These are phyloP conservation scores for Abrus precatorius DNA, from an alignment of 306 rosid genomes.

Conservation along the genomic window DNA sequence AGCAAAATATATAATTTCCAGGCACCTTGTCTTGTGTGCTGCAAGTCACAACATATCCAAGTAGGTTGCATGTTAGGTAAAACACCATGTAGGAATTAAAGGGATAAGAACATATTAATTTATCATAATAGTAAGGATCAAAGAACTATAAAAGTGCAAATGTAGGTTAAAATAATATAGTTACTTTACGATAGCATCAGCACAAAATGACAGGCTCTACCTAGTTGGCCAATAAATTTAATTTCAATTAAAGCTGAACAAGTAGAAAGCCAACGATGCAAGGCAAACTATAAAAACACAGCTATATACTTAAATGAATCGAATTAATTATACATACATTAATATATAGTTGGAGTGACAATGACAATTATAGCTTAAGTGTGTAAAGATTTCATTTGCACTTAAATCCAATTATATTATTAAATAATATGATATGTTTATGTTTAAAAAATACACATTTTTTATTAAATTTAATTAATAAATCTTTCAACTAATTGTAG, in stretches of 20 bases:
- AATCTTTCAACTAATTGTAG: too few species aligned
- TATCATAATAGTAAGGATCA: not conserved
- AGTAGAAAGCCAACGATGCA: not conserved
- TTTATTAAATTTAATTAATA: too few species aligned
- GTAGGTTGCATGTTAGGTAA: slow-evolving; percentile 28
- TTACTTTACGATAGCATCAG: slow-evolving; percentile 1
- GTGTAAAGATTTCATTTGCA: too few species aligned
- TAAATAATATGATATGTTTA: too few species aligned
- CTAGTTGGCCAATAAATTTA: slow-evolving; percentile 39
- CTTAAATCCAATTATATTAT: too few species aligned
- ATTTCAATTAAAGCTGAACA: not conserved
- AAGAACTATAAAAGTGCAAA: slow-evolving; percentile 32
- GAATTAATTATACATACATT: too few species aligned
- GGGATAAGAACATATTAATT: slow-evolving; percentile 52
- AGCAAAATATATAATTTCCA: not conserved
- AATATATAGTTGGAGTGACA: too few species aligned
- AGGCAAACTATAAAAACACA: not conserved
- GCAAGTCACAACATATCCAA: slow-evolving; percentile 30
- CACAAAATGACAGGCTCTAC: slow-evolving; percentile 21
- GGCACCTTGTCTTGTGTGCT: not conserved
- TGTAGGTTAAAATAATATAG: not conserved
- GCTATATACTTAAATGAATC: not conserved
- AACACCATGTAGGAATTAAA: not conserved
- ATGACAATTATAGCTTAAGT: too few species aligned
- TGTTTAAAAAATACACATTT: too few species aligned